phyloP scores from a whole-genome alignment of 768 basidiomycete species.

The Boletellus sp. region DNA sequence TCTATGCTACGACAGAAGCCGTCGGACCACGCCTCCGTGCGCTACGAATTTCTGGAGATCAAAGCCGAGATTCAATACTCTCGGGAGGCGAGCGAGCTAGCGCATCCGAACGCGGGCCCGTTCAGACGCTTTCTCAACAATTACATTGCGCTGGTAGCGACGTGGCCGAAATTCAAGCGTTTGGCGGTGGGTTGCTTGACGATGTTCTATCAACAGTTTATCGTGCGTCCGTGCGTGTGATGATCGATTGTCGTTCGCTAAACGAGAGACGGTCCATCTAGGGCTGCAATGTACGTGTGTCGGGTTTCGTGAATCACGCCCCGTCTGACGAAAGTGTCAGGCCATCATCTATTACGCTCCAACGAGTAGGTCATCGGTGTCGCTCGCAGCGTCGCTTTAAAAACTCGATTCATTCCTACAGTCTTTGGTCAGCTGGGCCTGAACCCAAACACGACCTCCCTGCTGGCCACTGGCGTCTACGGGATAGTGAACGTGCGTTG shows the following conservation, averaged over 20 bases:
- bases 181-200: constrained; percentile 29
- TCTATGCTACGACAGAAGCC: constrained; percentile 34
- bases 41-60: constrained; percentile 39
- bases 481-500: constrained; percentile 32
- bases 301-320: neutral
- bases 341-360: constrained; percentile 29
- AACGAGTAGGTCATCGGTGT: constrained; percentile 14
- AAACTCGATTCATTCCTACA: constrained; percentile 20
- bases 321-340: constrained; percentile 13
- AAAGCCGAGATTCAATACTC: constrained; percentile 33
- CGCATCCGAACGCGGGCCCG: constrained; percentile 21
- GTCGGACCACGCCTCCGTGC: constrained; percentile 29
- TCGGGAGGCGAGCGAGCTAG: constrained; percentile 17
- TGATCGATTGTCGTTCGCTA: neutral
- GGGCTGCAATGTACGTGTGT: constrained; percentile 26
- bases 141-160: constrained; percentile 23
- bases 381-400: neutral
- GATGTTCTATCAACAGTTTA: constrained; percentile 33
- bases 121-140: constrained; percentile 19
- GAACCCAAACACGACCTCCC: constrained; percentile 37
- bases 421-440: constrained; percentile 42
- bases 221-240: constrained; percentile 17
- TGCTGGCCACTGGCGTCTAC: constrained; percentile 41
- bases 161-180: constrained; percentile 32
- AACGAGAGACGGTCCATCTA: constrained; percentile 4